Conservation (phyloP, 495 filamentous ascomycete species). For the Aspergillus mulundensis region DNA sequence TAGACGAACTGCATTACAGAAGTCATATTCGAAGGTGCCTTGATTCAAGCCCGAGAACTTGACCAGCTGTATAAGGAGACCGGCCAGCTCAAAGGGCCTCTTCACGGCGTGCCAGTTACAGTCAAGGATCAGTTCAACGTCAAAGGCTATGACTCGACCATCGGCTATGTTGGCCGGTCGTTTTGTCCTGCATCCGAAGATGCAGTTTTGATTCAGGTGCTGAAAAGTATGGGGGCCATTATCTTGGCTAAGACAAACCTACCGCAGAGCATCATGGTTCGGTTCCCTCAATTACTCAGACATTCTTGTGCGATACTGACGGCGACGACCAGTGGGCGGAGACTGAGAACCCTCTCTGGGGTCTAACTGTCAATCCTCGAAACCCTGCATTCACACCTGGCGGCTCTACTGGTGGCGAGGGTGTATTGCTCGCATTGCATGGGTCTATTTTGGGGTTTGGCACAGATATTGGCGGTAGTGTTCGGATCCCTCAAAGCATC, state of each 20-base stretch:
- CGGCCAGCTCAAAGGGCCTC: constrained; percentile 48
- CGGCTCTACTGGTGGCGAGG: constrained; percentile 64
- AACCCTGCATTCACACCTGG: constrained; percentile 48
- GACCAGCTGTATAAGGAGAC: constrained; percentile 47
- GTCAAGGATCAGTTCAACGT: constrained; percentile 67
- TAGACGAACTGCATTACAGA: constrained; percentile 62
- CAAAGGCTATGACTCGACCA: constrained; percentile 52
- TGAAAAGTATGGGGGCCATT: constrained; percentile 49
- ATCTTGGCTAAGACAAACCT: constrained; percentile 60
- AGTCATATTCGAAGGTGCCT: constrained; percentile 57
- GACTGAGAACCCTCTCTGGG: constrained; percentile 53
- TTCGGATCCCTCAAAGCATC: constrained; percentile 53
- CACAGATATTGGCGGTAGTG: constrained; percentile 59
- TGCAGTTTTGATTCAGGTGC: constrained; percentile 41
- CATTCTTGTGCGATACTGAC: constrained; percentile 31
- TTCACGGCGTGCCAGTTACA: constrained; percentile 63
- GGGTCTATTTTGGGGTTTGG: constrained; percentile 64
- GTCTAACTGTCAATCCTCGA: constrained; percentile 48
- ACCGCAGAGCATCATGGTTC: constrained; percentile 50
- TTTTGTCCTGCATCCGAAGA: constrained; percentile 49
- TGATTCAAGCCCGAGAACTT: constrained; percentile 52
- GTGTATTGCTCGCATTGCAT: constrained; percentile 53
- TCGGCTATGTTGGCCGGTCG: constrained; percentile 55
- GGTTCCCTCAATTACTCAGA: constrained; percentile 24
- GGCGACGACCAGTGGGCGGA: constrained; percentile 37